Evolutionary conservation across 345 rosid species (phyloP), one percentile per base, ranked within the genome.

Genomic region (Ricinus communis): DNA sequence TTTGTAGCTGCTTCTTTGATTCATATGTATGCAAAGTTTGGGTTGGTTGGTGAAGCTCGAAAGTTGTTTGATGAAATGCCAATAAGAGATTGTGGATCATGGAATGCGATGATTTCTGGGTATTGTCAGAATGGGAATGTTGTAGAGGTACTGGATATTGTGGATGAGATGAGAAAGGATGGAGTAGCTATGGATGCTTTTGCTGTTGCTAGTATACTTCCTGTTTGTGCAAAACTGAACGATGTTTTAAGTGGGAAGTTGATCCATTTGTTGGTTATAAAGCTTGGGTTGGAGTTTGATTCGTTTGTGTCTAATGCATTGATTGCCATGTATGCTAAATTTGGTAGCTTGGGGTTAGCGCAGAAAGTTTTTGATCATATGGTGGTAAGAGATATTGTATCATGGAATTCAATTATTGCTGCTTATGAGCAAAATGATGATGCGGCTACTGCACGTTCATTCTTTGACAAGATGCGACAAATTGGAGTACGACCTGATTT

Each of bases 91-190:
- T 86, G 84, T 54, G 98, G 87, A 59, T 85, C 91, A 0, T 93
- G 98, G 98, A 93, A 93, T 79, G 89, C 98, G 1, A 83, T 93
- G 96, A 87, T 93, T 66, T 87, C 87, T 58, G 94, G 90, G 5
- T 93, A 88, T 82, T 91, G 87, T 49, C 87, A 86, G 78, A 71
- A 83, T 65, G 96, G 86, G 63, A 70, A 87, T 72, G 79, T 91
- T 30, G 74, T 75, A 62, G 90, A 88, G 76, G 97, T 93, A 0
- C 69, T 94, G 77, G 68, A 30, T 46, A 62, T 87, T 53, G 86
- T 87, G 75, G 73, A 79, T 62, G 80, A 76, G 77, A 88, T 93
- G 98, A 82, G 87, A 84, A 80, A 83, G 18, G 86, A 85, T 77
- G 85, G 87, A 56, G 83, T 87, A 75, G 81, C 78, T 66, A 89